Evolutionary conservation across 73 alveolate genomes (phyloP), one percentile per base, ranked within the genome.

Genomic region (Paramecium sonneborni): DNA sequence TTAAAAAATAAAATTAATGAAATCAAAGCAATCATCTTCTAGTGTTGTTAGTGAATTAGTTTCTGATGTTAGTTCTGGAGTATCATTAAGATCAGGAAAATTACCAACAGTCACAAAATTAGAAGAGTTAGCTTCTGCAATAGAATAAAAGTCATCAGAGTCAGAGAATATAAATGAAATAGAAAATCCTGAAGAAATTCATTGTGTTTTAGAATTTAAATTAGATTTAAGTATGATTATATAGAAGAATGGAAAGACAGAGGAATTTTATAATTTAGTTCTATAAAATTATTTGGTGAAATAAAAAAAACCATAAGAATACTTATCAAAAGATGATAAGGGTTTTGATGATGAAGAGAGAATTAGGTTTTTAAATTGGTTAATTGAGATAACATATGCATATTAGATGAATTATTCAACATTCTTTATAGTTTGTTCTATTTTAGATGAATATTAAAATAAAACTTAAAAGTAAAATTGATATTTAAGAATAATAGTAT

Each of bases 321-420:
- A 30, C 11, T 26, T 62, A 62, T 30, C 12, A 14, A 14, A 26
- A 62, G 84, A 32, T 14, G 26, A 26, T 1, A 62, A 26, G 8
- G 84, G 44, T 11, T 62, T 62, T 26, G 44, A 62, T 62, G 48
- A 26, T 5, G 39, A 26, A 30, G 84, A 62, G 52, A 62, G 84
- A 62, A n/a, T 26, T 1, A 26, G 84, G 24, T 62, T 62, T 62
- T 62, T 62, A n/a, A 32, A 62, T 26, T 62, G 84, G 84, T 62
- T 30, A 12, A 6, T 62, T 5, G 84, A 62, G 44, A 62, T 62
- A 9, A 32, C 48, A 30, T 12, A 26, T 1, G 84, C 48, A 30
- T 62, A 62, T 72, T 2, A 35, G 32, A 21, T 38, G 38, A 72
- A 72, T 72, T 72, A 35, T 72, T 72, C 86, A 1, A 72, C 86